Conservation (phyloP, 148 eudicot genomes). For the Camellia granthamiana region DNA sequence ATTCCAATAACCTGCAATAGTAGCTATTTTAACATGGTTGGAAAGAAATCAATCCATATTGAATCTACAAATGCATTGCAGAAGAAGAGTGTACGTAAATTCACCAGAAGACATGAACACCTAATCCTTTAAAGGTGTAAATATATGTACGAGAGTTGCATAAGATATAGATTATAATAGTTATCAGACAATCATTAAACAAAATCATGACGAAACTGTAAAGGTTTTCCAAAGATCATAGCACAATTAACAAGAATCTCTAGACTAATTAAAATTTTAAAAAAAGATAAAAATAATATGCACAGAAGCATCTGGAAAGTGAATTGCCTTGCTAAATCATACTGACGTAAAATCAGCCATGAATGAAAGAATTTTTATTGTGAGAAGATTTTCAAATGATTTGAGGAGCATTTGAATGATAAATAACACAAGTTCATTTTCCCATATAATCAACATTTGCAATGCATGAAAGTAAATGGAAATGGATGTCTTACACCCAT, state of each 20-base stretch:
- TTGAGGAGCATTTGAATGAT: background rate
- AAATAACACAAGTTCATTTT: background rate
- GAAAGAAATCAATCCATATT: background rate
- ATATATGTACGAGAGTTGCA: no score
- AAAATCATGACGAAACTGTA: background rate
- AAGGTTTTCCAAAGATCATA: background rate
- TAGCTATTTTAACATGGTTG: slow-evolving; percentile 11
- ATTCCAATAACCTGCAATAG: slow-evolving; percentile 89
- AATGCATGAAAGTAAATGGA: background rate
- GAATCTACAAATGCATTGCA: background rate
- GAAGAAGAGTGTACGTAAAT: background rate
- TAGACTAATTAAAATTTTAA: background rate
- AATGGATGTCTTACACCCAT: slow-evolving; percentile 5
- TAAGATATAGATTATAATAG: background rate
- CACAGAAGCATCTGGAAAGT: background rate
- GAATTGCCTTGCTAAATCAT: background rate
- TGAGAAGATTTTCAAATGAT: background rate
- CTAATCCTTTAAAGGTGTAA: background rate
- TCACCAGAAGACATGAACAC: background rate
- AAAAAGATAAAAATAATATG: background rate
- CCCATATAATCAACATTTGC: background rate
- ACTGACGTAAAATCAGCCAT: background rate
- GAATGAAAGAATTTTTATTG: background rate
- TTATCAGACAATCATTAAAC: background rate
- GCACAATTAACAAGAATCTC: background rate